A percentile compares a stretch with the other conserved stretches of the same genome.
phyloP scores from a whole-genome alignment of 225 moss, liverwort and hornwort species.

The Climacium dendroides region DNA sequence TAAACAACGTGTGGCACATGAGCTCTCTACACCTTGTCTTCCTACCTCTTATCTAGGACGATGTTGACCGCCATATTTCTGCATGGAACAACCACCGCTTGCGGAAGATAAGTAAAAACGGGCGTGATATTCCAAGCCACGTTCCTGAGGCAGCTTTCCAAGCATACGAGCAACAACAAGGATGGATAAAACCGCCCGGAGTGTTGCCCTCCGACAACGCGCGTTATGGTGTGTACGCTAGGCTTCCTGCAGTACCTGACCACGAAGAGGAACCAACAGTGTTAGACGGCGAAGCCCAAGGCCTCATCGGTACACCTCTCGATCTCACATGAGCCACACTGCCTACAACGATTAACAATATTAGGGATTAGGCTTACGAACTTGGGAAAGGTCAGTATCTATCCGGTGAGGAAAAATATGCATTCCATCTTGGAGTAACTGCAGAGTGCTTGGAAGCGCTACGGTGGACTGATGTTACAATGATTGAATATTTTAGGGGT shows the following conservation, averaged over 20 bases:
- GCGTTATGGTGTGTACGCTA: not conserved
- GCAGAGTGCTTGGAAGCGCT: not conserved
- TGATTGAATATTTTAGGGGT: not conserved
- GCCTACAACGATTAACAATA: not conserved
- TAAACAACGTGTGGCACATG: not conserved
- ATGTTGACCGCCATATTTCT: not conserved
- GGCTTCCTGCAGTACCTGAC: not conserved
- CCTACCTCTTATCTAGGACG: not conserved
- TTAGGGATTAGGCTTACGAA: not conserved
- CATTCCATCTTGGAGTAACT: not conserved
- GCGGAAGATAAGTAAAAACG: not conserved
- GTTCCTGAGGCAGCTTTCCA: not conserved
- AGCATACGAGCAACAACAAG: not conserved
- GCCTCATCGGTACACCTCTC: not conserved
- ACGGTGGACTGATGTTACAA: not conserved
- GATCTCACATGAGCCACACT: not conserved
- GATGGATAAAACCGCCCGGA: not conserved
- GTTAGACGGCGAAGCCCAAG: not conserved
- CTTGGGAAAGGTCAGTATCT: not conserved
- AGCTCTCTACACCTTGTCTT: not conserved
- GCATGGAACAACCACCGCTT: not conserved
- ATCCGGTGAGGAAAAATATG: not conserved
- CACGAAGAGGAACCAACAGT: not conserved
- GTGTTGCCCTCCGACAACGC: not conserved
- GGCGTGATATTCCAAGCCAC: not conserved